Base-by-base conservation (phyloP, 2,329 filamentous ascomycete genomes). In the Microdochium paspali region DNA sequence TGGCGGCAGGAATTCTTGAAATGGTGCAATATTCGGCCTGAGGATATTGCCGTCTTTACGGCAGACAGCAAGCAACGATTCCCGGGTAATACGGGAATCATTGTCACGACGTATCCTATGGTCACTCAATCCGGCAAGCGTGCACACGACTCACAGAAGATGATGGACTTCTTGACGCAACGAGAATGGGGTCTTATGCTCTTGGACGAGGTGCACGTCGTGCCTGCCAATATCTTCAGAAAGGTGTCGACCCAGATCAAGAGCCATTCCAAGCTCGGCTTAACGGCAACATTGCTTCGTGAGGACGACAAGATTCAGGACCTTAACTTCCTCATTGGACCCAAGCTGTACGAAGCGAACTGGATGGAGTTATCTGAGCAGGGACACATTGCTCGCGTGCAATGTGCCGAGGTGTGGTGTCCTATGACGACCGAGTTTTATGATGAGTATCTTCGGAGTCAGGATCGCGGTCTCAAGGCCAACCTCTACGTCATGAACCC, bases 371-470 rank as follows among this genome's bases (percentile, higher is more conserved):
- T 98, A 35, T 93, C 91, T 1, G 88, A 96, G 59, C 90, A 96
- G 66, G 93, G 93, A 1, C 90, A 96, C 61, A 98, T 98, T 63
- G 93, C 93, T 30, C 85, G 89, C 56, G 93, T 98, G 2, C 93
- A 98, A 65, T 98, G 93, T 65, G 93, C 93, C 13, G 93, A 98
- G 66, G 93, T 98, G 6, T 98, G 93, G 93, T 98, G 93, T 61
- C 90, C 91, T 2, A 98, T 98, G 93, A 95, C 93, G 0, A 93
- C 90, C 0, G 93, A 98, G 57, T 98, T 98, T 63, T 97, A 96
- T 65, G 85, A 89, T 18, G 89, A 97, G 63, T 98, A 97, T 67
- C 78, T 97, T 50, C 74, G 79, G 47, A 58, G 58, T 25, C 50
- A 51, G 23, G 61, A 62, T 24, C 56, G 61, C 23, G 54, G 54